phyloP scores from a whole-genome alignment of 2,329 filamentous ascomycete genomes.

The Cryphonectria naterciae region DNA sequence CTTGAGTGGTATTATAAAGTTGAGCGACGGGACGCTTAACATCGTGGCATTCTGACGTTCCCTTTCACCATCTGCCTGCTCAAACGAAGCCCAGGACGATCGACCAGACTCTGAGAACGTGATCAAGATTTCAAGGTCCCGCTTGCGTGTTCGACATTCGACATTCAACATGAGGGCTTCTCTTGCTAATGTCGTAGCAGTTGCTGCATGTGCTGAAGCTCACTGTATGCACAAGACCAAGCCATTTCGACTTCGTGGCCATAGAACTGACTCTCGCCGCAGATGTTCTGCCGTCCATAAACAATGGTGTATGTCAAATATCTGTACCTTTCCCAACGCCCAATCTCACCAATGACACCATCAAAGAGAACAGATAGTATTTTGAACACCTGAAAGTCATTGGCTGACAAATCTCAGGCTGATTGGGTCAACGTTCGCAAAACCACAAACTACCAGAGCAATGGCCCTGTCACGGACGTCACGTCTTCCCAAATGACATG shows the following conservation, averaged over 20 bases:
- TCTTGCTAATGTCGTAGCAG: conserved; percentile 2
- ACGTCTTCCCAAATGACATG: conserved; percentile 53
- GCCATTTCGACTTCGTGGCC: background rate
- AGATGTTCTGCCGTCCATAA: conserved; percentile 20
- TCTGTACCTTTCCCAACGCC: background rate
- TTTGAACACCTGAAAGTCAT: background rate
- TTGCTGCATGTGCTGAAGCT: conserved; percentile 12
- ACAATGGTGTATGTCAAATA: conserved; percentile 5
- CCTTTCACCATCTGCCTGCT: background rate
- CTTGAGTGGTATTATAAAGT: background rate
- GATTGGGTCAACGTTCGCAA: conserved; percentile 54
- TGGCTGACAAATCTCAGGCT: background rate
- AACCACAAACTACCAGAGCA: conserved; percentile 54
- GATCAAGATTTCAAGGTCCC: background rate
- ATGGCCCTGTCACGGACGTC: conserved; percentile 54
- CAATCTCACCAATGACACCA: background rate
- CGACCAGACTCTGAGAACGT: background rate
- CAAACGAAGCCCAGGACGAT: background rate
- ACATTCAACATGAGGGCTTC: conserved; percentile 9
- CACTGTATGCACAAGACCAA: background rate
- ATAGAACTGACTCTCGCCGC: background rate
- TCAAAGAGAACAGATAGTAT: background rate
- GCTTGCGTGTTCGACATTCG: too few relatives aligned
- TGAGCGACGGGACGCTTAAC: background rate
- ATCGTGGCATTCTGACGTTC: background rate